A percentile compares a stretch with the other conserved stretches of the same genome.
Evolutionary conservation across 2,329 filamentous ascomycete genomes (phyloP).

Genomic region (Pseudopyricularia javanii): DNA sequence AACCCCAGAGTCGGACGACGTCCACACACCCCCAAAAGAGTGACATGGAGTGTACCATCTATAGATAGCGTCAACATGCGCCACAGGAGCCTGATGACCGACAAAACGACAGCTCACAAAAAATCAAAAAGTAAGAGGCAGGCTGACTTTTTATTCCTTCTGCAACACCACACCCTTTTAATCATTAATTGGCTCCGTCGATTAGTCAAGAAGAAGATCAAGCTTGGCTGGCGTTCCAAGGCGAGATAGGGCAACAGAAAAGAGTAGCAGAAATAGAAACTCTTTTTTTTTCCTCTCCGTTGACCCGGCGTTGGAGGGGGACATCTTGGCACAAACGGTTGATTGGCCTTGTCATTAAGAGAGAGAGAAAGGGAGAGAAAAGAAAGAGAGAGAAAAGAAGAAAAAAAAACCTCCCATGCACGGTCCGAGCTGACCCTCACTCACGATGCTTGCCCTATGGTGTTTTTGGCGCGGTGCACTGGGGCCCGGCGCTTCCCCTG

Average conservation of each 20-base stretch:
- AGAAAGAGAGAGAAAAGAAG: background rate
- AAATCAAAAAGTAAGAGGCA: background rate
- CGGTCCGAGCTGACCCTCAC: background rate
- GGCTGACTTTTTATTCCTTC: background rate
- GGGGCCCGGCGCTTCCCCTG: no score
- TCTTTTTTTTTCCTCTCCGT: background rate
- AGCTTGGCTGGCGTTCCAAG: background rate
- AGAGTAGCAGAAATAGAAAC: background rate
- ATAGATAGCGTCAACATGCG: background rate
- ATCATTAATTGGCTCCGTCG: background rate
- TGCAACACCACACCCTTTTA: background rate
- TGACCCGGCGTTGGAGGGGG: background rate
- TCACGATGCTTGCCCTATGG: background rate
- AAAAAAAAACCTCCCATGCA: background rate
- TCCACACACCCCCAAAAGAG: background rate
- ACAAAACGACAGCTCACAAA: background rate
- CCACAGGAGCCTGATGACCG: background rate
- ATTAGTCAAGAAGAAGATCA: background rate
- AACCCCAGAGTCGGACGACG: no score
- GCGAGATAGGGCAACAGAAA: no score
- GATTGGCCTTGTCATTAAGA: no score
- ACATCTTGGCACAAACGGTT: background rate
- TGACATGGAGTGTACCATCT: background rate
- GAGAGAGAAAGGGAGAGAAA: background rate
- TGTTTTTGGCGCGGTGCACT: background rate